Evolutionary conservation across 768 basidiomycete genomes (phyloP).

Genomic region (Mycena crocata): DNA sequence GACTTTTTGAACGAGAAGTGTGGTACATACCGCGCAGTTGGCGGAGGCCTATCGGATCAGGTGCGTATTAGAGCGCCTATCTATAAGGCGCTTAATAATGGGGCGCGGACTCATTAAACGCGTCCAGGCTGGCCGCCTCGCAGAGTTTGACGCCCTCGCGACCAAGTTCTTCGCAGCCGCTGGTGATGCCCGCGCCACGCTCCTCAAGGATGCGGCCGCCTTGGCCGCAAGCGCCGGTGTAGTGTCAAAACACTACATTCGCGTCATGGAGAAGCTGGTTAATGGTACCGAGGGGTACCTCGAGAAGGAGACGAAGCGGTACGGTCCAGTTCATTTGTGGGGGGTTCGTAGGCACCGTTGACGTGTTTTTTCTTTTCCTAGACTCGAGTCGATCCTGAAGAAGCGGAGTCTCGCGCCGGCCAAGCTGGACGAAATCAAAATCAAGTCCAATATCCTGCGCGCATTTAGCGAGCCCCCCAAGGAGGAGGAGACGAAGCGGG

Average conservation of each 20-base stretch:
- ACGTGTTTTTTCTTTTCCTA: constrained; percentile 42
- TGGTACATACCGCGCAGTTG: constrained; percentile 84
- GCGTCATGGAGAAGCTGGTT: constrained; percentile 90
- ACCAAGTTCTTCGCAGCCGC: constrained; percentile 76
- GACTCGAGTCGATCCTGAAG: constrained; percentile 79
- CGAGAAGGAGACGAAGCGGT: constrained; percentile 90
- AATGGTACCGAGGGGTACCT: constrained; percentile 80
- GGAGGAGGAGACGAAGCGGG: constrained; percentile 49
- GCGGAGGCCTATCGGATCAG: constrained; percentile 82
- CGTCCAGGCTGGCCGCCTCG: constrained; percentile 81
- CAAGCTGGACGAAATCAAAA: constrained; percentile 94
- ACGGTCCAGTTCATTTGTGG: constrained; percentile 35
- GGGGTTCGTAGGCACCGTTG: constrained; percentile 29
- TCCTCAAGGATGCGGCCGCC: constrained; percentile 73
- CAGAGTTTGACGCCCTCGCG: constrained; percentile 83
- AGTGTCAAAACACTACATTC: constrained; percentile 82
- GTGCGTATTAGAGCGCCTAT: constrained; percentile 48
- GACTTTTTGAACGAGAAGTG: constrained; percentile 87
- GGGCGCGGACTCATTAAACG: constrained; percentile 16
- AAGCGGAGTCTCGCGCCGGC: constrained; percentile 80
- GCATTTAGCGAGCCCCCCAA: constrained; percentile 63
- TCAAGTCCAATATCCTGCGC: constrained; percentile 87
- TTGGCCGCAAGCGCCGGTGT: constrained; percentile 64
- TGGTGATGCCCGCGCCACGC: constrained; percentile 63
- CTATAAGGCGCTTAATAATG: constrained; percentile 12